Evolutionary conservation across 352 stramenopile species (phyloP), one percentile per base, ranked within the genome.

Genomic region (Achlya hypogyna): DNA sequence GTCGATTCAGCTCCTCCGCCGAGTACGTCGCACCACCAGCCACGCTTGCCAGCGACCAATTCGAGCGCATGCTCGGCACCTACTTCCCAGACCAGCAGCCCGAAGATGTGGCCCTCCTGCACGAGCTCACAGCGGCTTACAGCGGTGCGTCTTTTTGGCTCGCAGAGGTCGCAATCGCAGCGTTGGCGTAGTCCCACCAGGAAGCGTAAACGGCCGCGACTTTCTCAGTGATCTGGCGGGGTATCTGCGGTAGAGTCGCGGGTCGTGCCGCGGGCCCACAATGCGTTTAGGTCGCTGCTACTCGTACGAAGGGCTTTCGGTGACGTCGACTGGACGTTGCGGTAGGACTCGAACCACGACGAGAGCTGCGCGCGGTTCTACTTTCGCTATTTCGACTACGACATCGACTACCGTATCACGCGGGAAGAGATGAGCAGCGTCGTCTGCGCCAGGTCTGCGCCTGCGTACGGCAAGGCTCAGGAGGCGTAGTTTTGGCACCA

Each of bases 301-400:
- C n/a, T 45, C 12, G 38, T 45, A 45, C n/a, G n/a, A 45, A 10
- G 1, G 2, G n/a, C 2, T 9, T 3, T 18, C 12, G 14, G 2
- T 18, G n/a, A 10, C n/a, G 38, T 9, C 38, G 34, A n/a, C 4
- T 3, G 2, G 6, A 45, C 38, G n/a, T 1, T 10, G 38, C 6
- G 12, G 38, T 45, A 45, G 38, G 29, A 63, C 35, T 29, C 35
- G 31, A 27, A 5, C 12, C 35, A 45, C 25, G 53, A 63, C 53
- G 53, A 63, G 18, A n/a, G 25, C 5, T 49, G 53, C 25, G 27
- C 54, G 22, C 54, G 54, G 27, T 64, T 64, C 10, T 64, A 64
- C 54, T 64, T 64, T 64, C 54, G 54, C 6, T 64, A 52, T 25
- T 64, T 51, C 23, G 54, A 64, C n/a, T 64, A 64, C 35, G 54